These are phyloP conservation scores for Pyrenophora tritici-repentis DNA, from an alignment of 2,329 filamentous ascomycete species.

Conservation along the genomic window DNA sequence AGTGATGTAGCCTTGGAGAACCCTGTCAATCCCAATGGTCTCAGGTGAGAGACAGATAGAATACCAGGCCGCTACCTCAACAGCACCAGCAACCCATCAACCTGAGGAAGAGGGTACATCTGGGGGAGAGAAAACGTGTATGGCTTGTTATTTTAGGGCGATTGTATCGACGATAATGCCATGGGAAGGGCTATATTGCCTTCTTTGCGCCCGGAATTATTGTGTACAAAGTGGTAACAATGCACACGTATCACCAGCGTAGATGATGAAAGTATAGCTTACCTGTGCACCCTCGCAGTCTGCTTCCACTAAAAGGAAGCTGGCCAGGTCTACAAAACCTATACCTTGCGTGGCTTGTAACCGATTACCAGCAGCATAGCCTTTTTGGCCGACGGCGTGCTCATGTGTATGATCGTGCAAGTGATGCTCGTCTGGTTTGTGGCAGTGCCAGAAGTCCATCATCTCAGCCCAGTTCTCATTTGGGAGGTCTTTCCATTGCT, in stretches of 20 bases:
- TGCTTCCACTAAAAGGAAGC: constrained; percentile 69
- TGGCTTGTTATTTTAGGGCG: constrained; percentile 57
- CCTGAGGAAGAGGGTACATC: constrained; percentile 36
- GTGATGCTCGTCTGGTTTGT: constrained; percentile 76
- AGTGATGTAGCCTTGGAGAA: constrained; percentile 40
- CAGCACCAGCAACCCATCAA: constrained; percentile 37
- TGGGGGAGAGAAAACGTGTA: constrained; percentile 27
- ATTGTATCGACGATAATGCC: constrained; percentile 63
- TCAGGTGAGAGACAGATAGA: constrained; percentile 40
- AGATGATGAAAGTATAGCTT: constrained; percentile 28
- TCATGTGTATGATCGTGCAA: constrained; percentile 56
- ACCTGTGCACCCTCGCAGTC: constrained; percentile 65
- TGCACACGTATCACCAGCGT: background rate
- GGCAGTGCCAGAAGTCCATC: constrained; percentile 99
- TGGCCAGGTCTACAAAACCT: constrained; percentile 80
- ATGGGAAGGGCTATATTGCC: constrained; percentile 55
- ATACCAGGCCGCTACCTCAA: constrained; percentile 37
- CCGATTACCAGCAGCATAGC: constrained; percentile 80
- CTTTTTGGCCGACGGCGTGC: constrained; percentile 52
- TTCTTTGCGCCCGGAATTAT: constrained; percentile 58
- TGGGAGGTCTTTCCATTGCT: constrained; percentile 86
- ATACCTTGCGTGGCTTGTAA: constrained; percentile 69
- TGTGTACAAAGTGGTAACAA: background rate
- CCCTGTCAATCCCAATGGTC: constrained; percentile 42
- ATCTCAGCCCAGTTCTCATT: constrained; percentile 99